Base-by-base conservation (phyloP, 192 early-diverging fungal species). In the Dissophora globulifera region DNA sequence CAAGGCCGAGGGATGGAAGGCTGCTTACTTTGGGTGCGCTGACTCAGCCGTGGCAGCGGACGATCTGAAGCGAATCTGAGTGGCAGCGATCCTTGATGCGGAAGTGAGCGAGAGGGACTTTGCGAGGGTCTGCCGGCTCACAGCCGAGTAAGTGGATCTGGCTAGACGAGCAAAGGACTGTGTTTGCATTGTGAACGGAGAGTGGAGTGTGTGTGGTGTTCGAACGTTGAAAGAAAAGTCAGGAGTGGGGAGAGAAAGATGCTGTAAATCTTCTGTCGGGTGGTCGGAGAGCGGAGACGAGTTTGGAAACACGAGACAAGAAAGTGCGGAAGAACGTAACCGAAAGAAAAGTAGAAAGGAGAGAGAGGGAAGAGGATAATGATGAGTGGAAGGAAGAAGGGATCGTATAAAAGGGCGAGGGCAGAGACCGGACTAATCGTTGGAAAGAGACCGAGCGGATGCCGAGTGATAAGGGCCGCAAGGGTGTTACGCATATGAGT, bases 31-130 rank as follows among this genome's bases (percentile, higher is more conserved):
- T 33, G 55, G 29, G 15, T 57, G 40, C 12, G 50, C n/a, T 1
- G 62, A 41, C 16, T 65, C 56, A 38, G 62, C 71, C 17, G 71
- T 48, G 17, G 71, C 71, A 26, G 71, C 71, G 23, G 72, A 76
- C n/a, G 72, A 76, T 31, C 58, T 35, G 51, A 67, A 76, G 19
- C 72, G 64, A 51, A 67, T 66, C 35, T 67, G 64, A 8, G 63
- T 42, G 15, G 71, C 42, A 19, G 69, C 62, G 43, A 75, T 50
- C 50, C 51, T 75, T 31, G 71, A 31, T 17, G 62, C 57, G 19
- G 46, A 38, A 20, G 71, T 46, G 50, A 75, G 57, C 5, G 31
- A 49, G 54, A 54, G 43, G 11, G 47, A n/a, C 35, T 49, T 57
- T 49, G 11, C 29, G 35, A 60, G 13, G 25, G 42, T 20, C 26